Evolutionary conservation across 2,329 filamentous ascomycete genomes (phyloP).

Genomic region (Nannizziopsis barbatae): DNA sequence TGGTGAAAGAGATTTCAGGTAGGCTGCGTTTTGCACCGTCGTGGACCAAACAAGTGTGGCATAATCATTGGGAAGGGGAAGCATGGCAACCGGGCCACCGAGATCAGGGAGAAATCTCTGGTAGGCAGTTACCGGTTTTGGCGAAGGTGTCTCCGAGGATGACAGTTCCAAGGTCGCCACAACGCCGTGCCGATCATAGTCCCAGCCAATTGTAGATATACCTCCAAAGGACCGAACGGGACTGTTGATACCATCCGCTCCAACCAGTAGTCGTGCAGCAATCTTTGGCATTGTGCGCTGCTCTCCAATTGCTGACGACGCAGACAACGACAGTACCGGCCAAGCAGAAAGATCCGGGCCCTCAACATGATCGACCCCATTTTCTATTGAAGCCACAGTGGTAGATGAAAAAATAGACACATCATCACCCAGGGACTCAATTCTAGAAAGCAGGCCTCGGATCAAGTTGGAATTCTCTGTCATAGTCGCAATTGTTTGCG

Average conservation of each 20-base stretch:
- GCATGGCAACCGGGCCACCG: conserved; percentile 72
- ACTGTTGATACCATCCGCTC: conserved; percentile 89
- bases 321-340: conserved; percentile 68
- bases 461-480: conserved; percentile 87
- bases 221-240: conserved; percentile 82
- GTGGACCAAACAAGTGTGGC: conserved; percentile 93
- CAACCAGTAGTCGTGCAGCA: conserved; percentile 73
- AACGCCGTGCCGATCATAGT: conserved; percentile 80
- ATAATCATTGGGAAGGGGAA: conserved; percentile 73
- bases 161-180: conserved; percentile 77
- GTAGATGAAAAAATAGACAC: conserved; percentile 63
- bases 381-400: conserved; percentile 65
- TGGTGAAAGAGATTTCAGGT: conserved; percentile 62
- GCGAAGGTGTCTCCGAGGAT: conserved; percentile 26
- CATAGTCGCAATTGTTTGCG: conserved; percentile 79
- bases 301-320: conserved; percentile 28
- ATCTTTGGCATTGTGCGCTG: conserved; percentile 44
- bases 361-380: conserved; percentile 56
- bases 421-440: conserved; percentile 53
- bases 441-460: conserved; percentile 59
- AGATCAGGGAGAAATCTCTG: conserved; percentile 82
- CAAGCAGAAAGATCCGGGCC: conserved; percentile 70
- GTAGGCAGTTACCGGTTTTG: conserved; percentile 62
- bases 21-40: conserved; percentile 63
- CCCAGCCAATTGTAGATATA: conserved; percentile 80